Evolutionary conservation across 2,329 filamentous ascomycete genomes (phyloP).

Genomic region (Xylariaceae sp.): DNA sequence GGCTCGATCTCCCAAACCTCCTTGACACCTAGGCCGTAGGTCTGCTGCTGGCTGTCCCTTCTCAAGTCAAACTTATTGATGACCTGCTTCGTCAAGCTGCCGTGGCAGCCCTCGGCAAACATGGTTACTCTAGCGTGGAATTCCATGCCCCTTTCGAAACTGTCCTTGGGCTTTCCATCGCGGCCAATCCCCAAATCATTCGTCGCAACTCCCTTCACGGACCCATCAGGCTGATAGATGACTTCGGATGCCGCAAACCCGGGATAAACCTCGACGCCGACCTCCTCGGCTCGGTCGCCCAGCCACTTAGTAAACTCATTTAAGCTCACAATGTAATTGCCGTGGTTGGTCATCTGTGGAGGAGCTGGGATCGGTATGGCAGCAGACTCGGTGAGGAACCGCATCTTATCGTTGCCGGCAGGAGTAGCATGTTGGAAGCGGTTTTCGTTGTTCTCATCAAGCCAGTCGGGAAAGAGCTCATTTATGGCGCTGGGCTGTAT

Average conservation of each 20-base stretch:
- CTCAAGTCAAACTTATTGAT: constrained; percentile 91
- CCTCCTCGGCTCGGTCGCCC: constrained; percentile 90
- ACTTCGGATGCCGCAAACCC: constrained; percentile 94
- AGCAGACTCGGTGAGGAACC: constrained; percentile 79
- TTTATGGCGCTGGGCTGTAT: constrained; percentile 84
- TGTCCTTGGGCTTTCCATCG: constrained; percentile 80
- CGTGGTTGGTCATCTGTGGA: constrained; percentile 96
- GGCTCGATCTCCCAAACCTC: constrained; percentile 97
- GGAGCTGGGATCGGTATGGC: constrained; percentile 80
- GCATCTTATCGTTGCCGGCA: constrained; percentile 81
- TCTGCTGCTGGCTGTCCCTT: constrained; percentile 86
- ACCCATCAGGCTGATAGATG: constrained; percentile 79
- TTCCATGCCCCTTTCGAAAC: constrained; percentile 96
- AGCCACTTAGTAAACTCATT: constrained; percentile 97
- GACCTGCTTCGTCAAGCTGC: constrained; percentile 90
- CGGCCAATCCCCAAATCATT: constrained; percentile 86
- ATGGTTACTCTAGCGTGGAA: constrained; percentile 91
- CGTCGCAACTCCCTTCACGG: constrained; percentile 89
- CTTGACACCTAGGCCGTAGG: constrained; percentile 90
- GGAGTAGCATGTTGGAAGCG: constrained; percentile 86
- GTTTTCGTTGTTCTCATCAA: constrained; percentile 79
- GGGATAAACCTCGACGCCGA: constrained; percentile 93
- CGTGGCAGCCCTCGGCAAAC: constrained; percentile 93
- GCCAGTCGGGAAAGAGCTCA: constrained; percentile 91
- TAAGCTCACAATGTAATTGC: constrained; percentile 94